Conservation (phyloP, 805 yeast genomes). For the Candida easanensis region DNA sequence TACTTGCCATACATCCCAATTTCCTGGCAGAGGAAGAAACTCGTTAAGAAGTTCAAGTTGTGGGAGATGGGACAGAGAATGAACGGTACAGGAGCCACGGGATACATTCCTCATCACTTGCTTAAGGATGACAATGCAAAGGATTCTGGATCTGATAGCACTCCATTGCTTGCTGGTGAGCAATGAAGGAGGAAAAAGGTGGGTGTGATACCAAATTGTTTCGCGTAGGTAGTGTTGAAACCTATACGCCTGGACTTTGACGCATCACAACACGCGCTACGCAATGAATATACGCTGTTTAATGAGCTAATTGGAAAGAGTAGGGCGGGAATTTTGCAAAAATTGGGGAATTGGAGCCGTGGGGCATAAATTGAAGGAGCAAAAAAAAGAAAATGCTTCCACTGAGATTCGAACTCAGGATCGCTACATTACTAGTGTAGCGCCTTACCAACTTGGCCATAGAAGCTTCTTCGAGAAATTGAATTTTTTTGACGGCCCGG, state of each 20-base stretch:
- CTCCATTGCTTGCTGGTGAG: slow-evolving; percentile 1
- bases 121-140: neutral
- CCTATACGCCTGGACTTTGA: neutral
- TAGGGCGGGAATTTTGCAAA: neutral
- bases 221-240: no score
- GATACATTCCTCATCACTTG: slow-evolving; percentile 14
- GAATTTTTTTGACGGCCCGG: neutral
- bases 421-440: slow-evolving; percentile 82
- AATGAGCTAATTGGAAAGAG: neutral
- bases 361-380: neutral
- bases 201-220: neutral
- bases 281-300: neutral
- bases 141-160: neutral
- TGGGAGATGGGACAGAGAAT: slow-evolving; percentile 14
- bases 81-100: neutral
- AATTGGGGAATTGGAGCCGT: neutral
- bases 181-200: neutral
- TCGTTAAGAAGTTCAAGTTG: slow-evolving; percentile 35
- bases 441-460: slow-evolving; percentile 75
- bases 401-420: slow-evolving; percentile 77
- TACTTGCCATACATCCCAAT: slow-evolving; percentile 61
- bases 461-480: slow-evolving; percentile 32
- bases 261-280: neutral
- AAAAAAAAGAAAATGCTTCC: slow-evolving; percentile 43
- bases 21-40: slow-evolving; percentile 53